A percentile compares a stretch with the other conserved stretches of the same genome.
These are phyloP conservation scores for Cyphellophora europaea DNA, from an alignment of 2,329 filamentous ascomycete species.

Conservation along the genomic window DNA sequence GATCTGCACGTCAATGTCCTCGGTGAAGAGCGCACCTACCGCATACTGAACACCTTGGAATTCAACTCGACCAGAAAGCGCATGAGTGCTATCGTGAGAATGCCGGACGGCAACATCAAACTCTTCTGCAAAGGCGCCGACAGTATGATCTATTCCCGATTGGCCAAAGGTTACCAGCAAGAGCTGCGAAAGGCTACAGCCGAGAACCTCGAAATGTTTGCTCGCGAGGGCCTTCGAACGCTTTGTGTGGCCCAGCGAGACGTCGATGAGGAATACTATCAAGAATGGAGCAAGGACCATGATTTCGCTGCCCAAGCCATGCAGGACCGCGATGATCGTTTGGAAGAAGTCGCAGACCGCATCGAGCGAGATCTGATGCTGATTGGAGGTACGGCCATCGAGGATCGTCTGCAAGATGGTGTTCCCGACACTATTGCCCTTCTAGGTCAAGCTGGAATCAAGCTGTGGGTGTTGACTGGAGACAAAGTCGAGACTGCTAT, in stretches of 20 bases:
- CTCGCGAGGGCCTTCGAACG: conserved; percentile 85
- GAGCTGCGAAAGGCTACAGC: conserved; percentile 77
- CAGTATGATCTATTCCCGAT: conserved; percentile 88
- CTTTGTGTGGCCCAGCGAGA: conserved; percentile 84
- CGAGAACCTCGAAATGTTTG: conserved; percentile 94
- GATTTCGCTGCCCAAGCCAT: conserved; percentile 78
- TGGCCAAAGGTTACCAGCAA: conserved; percentile 75
- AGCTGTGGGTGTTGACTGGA: conserved; percentile 95
- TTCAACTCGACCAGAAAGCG: conserved; percentile 96
- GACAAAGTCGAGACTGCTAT: conserved; percentile 99
- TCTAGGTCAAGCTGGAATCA: conserved; percentile 87
- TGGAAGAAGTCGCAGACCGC: conserved; percentile 78
- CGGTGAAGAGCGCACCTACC: conserved; percentile 76
- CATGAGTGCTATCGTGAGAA: conserved; percentile 93
- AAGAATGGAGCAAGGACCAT: conserved; percentile 74
- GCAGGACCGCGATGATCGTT: conserved; percentile 79
- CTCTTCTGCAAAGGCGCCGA: conserved; percentile 97
- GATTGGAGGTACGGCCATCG: conserved; percentile 89
- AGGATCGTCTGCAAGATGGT: conserved; percentile 92
- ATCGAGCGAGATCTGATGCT: conserved; percentile 87
- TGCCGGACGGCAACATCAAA: conserved; percentile 83
- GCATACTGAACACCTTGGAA: conserved; percentile 86
- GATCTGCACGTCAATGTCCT: conserved; percentile 79
- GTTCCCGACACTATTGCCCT: conserved; percentile 92
- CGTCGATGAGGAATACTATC: conserved; percentile 73